A percentile compares a stretch with the other conserved stretches of the same genome.
phyloP scores from a whole-genome alignment of 805 yeast genomes.

The Lipomyces orientalis region DNA sequence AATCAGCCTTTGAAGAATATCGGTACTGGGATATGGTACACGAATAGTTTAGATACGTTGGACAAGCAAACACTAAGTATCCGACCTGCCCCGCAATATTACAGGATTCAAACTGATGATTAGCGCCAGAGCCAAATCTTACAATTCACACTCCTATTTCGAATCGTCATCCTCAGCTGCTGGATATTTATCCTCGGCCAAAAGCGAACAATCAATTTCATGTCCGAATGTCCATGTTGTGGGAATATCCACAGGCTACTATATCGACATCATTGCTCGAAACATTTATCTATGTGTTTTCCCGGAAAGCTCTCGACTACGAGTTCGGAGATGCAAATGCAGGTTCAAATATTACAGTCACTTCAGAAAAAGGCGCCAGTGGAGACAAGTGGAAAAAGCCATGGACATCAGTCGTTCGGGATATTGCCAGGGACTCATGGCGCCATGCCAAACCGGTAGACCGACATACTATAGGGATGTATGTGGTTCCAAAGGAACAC shows the following conservation, averaged over 20 bases:
- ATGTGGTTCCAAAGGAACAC: slow-evolving; percentile 68
- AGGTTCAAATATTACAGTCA: slow-evolving; percentile 33
- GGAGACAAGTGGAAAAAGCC: slow-evolving; percentile 29
- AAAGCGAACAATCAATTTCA: slow-evolving; percentile 61
- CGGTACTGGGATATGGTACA: slow-evolving; percentile 78
- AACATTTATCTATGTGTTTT: slow-evolving; percentile 72
- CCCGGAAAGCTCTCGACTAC: slow-evolving; percentile 55
- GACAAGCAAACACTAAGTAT: slow-evolving; percentile 70
- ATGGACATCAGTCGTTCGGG: slow-evolving; percentile 63
- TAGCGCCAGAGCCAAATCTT: slow-evolving; percentile 26
- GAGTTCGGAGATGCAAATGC: slow-evolving; percentile 43
- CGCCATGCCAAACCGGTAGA: slow-evolving; percentile 52
- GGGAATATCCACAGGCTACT: slow-evolving; percentile 82
- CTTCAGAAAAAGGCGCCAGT: neutral
- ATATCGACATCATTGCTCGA: slow-evolving; percentile 79
- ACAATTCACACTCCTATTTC: slow-evolving; percentile 48
- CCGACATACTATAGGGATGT: slow-evolving; percentile 61
- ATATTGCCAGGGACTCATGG: slow-evolving; percentile 92
- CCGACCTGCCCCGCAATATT: slow-evolving; percentile 53
- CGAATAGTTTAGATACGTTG: slow-evolving; percentile 72
- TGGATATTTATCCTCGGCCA: slow-evolving; percentile 70
- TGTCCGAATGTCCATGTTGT: slow-evolving; percentile 82
- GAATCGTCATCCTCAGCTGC: slow-evolving; percentile 52
- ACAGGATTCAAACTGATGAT: slow-evolving; percentile 44
- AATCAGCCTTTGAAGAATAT: slow-evolving; percentile 68